Base-by-base conservation (phyloP, 352 stramenopile species). In the Pythium pyrilobum region DNA sequence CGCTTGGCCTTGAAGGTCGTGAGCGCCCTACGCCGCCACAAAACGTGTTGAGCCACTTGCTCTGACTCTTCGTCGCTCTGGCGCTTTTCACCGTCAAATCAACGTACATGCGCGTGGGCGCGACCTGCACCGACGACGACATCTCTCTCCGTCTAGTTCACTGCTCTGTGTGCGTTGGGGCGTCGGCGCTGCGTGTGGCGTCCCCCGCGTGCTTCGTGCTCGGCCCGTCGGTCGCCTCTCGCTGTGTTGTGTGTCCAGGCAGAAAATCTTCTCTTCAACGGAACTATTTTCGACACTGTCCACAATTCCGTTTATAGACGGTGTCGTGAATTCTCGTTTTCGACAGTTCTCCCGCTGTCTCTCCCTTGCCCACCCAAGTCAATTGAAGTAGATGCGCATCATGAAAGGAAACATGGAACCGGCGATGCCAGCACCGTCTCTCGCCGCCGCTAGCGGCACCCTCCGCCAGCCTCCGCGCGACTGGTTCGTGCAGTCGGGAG, bases 1-100 rank as follows among this genome's bases (percentile, higher is more conserved):
- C 69, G 71, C 63, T 95, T 95, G 48, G 54, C 67, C 68, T 93
- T 95, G 60, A 76, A 95, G 28, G 73, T 87, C 33, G 84, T 92
- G 60, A 95, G 64, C 57, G 81, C 78, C 85, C 85, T 95, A 45
- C 18, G 29, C 5, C 24, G 33, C 13, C 34, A 34, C 28, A 58
- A 9, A 38, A n/a, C n/a, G n/a, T n/a, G n/a, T n/a, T n/a, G n/a
- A n/a, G n/a, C n/a, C n/a, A n/a, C n/a, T n/a, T n/a, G n/a, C n/a
- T n/a, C n/a, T n/a, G n/a, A n/a, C n/a, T n/a, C n/a, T n/a, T n/a
- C n/a, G n/a, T n/a, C n/a, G 37, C 37, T 9, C 18, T n/a, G 20
- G 8, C 31, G 31, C 13, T 32, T 20, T 42, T 51, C 16, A 6
- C 15, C 15, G 4, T 20, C 10, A 16, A 11, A 40, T 15, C 15